Base-by-base conservation (phyloP, 306 rosid genomes). In the Sindora glabra region DNA sequence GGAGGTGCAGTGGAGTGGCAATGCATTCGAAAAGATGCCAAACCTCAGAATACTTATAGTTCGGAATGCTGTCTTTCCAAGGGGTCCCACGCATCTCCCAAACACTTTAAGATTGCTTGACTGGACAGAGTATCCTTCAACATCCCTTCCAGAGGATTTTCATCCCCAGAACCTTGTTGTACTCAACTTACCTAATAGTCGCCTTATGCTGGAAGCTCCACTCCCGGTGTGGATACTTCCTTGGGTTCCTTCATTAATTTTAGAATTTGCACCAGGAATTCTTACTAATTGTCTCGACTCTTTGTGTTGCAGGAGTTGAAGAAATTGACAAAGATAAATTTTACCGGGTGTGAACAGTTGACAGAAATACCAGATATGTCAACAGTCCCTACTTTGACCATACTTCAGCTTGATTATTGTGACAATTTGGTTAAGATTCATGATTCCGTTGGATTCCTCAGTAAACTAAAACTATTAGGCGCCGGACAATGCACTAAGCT, bases 341-440 rank as follows among this genome's bases (percentile, higher is more conserved):
- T 73, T 25, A 42, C 56, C 19, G 33, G 55, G 18, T 65, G 44
- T 19, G 63, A 73, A 15, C 36, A 36, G 39, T 34, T 73, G 8
- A 25, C 60, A 33, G 44, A 58, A n/a, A 5, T 73, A 42, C 73
- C 77, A 33, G 77, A 65, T 44, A 19, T 73, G 15, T 73, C 71
- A 30, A 65, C 68, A 1, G 44, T 66, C 21, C 77, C 77, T 18
- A 73, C 50, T 18, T 59, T 73, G 34, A 52, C 50, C 57, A 32
- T 12, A 17, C 15, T 73, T 22, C 36, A 22, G 25, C 73, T 73
- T 33, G 62, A 65, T 17, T 56, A 44, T 14, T 73, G 77, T 45
- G 50, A n/a, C n/a, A 18, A 44, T 22, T 65, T 73, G 48, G 58
- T 65, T 51, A 68, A 73, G 17, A 44, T 73, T 52, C 68, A 73